Evolutionary conservation across 2,329 filamentous ascomycete genomes (phyloP).

Genomic region (Alternaria dauci): DNA sequence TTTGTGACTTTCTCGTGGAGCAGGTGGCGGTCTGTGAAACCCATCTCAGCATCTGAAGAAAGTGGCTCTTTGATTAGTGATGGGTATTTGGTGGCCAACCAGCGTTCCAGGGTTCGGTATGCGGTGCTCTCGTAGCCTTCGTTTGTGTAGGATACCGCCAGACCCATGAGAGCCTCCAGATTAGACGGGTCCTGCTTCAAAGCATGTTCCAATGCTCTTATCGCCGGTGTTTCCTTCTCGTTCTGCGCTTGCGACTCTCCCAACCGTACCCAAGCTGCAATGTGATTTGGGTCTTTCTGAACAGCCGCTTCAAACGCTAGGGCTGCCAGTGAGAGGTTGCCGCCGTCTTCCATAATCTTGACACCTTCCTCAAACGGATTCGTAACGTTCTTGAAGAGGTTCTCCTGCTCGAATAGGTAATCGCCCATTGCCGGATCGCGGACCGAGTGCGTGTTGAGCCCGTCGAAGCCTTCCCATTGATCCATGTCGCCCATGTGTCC

Average conservation of each 20-base stretch:
- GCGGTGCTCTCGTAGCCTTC: conserved; percentile 98
- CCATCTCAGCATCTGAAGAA: conserved; percentile 80
- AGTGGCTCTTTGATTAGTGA: conserved; percentile 76
- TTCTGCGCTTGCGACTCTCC: conserved; percentile 96
- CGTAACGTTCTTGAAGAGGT: conserved; percentile 80
- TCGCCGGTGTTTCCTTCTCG: conserved; percentile 96
- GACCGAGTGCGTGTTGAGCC: conserved; percentile 70
- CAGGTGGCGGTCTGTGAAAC: conserved; percentile 90
- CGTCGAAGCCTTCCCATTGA: conserved; percentile 81
- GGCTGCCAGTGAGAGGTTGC: conserved; percentile 91
- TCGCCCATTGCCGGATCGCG: conserved; percentile 82
- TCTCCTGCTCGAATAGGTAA: conserved; percentile 95
- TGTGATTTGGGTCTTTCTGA: conserved; percentile 85
- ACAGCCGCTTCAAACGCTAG: conserved; percentile 95
- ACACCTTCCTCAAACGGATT: conserved; percentile 94
- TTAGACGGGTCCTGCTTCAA: conserved; percentile 88
- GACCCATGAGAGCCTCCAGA: conserved; percentile 87
- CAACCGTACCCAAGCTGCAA: conserved; percentile 92
- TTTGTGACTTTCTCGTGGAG: conserved; percentile 91
- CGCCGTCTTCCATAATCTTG: conserved; percentile 90
- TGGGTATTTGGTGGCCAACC: conserved; percentile 96
- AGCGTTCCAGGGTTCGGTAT: conserved; percentile 94
- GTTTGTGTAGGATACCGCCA: conserved; percentile 97
- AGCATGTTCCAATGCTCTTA: conserved; percentile 90
- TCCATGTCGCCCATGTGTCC: conserved; percentile 75